Percentiles rank a stretch among this genome's conserved stretches.
phyloP scores from a whole-genome alignment of 2,329 filamentous ascomycete species.

The Colletotrichum lini region DNA sequence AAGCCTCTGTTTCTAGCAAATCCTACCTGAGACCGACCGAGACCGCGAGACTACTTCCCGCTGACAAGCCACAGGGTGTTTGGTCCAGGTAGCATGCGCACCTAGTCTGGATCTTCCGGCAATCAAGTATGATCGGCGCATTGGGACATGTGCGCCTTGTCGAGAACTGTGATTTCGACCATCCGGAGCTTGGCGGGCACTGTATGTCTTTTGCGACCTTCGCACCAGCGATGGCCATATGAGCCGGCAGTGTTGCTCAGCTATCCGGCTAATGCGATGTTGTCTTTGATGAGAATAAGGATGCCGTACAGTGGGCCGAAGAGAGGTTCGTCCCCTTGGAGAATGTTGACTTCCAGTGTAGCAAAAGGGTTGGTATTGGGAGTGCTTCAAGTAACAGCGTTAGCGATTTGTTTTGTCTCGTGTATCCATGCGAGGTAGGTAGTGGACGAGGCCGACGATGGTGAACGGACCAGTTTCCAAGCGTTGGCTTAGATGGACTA shows the following conservation, averaged over 20 bases:
- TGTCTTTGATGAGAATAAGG: constrained; percentile 77
- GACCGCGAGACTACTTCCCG: constrained; percentile 72
- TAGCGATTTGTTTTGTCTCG: constrained; percentile 48
- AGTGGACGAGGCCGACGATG: constrained; percentile 49
- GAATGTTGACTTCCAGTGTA: constrained; percentile 51
- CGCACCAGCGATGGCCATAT: constrained; percentile 71
- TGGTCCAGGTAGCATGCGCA: constrained; percentile 74
- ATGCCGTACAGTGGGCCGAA: constrained; percentile 69
- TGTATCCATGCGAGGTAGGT: constrained; percentile 52
- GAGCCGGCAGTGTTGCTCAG: constrained; percentile 77
- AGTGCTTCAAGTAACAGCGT: constrained; percentile 53
- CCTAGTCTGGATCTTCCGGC: constrained; percentile 76
- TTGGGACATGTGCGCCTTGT: constrained; percentile 75
- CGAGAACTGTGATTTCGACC: constrained; percentile 75
- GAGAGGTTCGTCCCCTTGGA: constrained; percentile 31
- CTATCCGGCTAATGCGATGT: constrained; percentile 73
- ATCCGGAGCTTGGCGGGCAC: constrained; percentile 72
- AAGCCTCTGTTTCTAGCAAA: constrained; percentile 65
- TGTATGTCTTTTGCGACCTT: constrained; percentile 69
- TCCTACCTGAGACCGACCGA: constrained; percentile 69
- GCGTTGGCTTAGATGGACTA: constrained; percentile 42
- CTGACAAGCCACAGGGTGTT: constrained; percentile 74
- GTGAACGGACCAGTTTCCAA: constrained; percentile 48
- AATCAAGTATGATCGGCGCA: constrained; percentile 74
- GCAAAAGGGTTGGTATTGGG: constrained; percentile 57